These are phyloP conservation scores for Sporobolomyces pararoseus DNA, from an alignment of 768 basidiomycete genomes.

Conservation along the genomic window DNA sequence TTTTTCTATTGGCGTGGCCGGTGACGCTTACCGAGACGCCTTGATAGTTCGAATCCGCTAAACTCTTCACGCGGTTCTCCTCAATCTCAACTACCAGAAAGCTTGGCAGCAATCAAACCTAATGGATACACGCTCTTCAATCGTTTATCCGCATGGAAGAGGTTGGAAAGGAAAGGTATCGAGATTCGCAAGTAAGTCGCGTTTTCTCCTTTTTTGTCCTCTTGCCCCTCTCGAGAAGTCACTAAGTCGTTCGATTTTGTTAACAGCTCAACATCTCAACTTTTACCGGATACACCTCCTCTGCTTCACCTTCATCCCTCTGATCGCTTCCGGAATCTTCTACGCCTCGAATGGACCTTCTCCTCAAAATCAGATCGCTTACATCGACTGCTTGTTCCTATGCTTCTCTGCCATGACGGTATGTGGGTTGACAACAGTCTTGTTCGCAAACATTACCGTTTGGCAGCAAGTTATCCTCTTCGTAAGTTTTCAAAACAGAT, in stretches of 20 bases:
- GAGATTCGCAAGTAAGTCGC: background rate
- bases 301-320: constrained; percentile 62
- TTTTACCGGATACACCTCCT: constrained; percentile 58
- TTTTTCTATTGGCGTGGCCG: too few relatives aligned
- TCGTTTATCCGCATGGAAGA: constrained; percentile 3
- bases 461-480: constrained; percentile 54
- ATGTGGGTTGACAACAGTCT: constrained; percentile 51
- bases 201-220: background rate
- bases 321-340: constrained; percentile 73
- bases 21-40: too few relatives aligned
- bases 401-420: constrained; percentile 65
- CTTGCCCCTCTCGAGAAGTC: background rate
- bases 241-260: too few relatives aligned
- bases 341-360: constrained; percentile 67
- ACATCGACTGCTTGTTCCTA: constrained; percentile 73
- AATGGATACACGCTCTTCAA: constrained; percentile 1
- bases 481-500: constrained; percentile 51
- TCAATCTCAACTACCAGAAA: too few relatives aligned
- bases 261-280: constrained; percentile 53
- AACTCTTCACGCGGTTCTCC: background rate
- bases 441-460: constrained; percentile 44
- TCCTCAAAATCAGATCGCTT: constrained; percentile 61
- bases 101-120: too few relatives aligned
- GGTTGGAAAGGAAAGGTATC: constrained; percentile 8
- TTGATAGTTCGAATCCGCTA: too few relatives aligned